A percentile compares a stretch with the other conserved stretches of the same genome.
These are phyloP conservation scores for Metrosideros polymorpha DNA, from an alignment of 441 rosid genomes.

Conservation along the genomic window DNA sequence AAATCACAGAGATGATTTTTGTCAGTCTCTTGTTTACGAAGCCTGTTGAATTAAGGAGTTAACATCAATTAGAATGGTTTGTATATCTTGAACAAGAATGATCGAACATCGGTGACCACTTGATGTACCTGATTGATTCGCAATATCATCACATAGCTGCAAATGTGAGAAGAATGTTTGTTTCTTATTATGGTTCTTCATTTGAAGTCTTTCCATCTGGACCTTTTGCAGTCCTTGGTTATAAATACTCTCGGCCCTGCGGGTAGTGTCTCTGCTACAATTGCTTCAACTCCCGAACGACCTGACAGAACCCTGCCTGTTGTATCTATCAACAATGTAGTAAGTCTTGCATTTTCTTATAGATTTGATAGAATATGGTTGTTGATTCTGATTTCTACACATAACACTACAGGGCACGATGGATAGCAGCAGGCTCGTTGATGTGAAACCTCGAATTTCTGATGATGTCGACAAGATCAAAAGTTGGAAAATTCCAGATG, in stretches of 20 bases:
- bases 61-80: neutral
- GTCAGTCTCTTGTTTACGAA: neutral
- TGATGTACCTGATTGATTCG: neutral
- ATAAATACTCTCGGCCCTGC: slow-evolving; percentile 36
- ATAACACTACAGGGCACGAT: slow-evolving; percentile 24
- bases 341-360: slow-evolving; percentile 13
- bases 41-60: neutral
- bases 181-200: neutral
- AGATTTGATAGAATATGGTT: neutral
- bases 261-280: slow-evolving; percentile 25
- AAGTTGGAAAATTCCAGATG: slow-evolving; percentile 37
- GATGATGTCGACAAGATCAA: slow-evolving; percentile 32
- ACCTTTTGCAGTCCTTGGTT: slow-evolving; percentile 28
- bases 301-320: slow-evolving; percentile 30
- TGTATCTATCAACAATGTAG: slow-evolving; percentile 31
- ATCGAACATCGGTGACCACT: neutral
- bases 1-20: neutral
- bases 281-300: slow-evolving; percentile 30
- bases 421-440: slow-evolving; percentile 36
- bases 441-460: slow-evolving; percentile 36
- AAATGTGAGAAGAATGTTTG: neutral
- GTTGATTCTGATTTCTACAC: slow-evolving; percentile 4
- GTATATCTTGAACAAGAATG: neutral
- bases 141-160: neutral
- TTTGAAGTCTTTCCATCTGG: neutral